A percentile compares a stretch with the other conserved stretches of the same genome.
Conservation (phyloP, 768 basidiomycete species). For the Lactifluus echinatus region DNA sequence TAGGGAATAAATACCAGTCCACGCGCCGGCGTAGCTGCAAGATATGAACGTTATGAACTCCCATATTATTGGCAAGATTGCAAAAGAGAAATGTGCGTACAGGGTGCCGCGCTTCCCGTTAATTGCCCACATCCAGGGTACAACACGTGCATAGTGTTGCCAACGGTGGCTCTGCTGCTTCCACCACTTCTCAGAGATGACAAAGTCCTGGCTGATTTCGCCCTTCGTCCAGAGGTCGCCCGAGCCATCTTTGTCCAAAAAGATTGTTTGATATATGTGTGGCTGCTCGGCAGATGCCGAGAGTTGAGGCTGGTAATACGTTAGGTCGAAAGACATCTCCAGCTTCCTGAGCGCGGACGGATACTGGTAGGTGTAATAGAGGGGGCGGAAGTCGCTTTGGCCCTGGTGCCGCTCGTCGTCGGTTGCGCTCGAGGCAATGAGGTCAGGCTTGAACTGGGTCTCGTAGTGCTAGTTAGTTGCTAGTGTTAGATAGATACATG, state of each 20-base stretch:
- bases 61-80: too few relatives aligned
- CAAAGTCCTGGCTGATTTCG: conserved; percentile 32
- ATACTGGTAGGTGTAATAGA: conserved; percentile 41
- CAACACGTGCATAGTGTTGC: conserved; percentile 35
- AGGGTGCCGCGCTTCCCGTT: conserved; percentile 31
- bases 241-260: conserved; percentile 36
- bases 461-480: conserved; percentile 32
- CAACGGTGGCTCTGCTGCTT: conserved; percentile 45
- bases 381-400: conserved; percentile 31
- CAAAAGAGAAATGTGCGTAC: conserved; percentile 6
- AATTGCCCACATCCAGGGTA: conserved; percentile 34
- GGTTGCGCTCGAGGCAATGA: conserved; percentile 22
- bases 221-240: conserved; percentile 35
- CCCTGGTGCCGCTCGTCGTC: neutral
- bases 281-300: conserved; percentile 27
- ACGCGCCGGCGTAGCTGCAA: conserved; percentile 26
- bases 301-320: conserved; percentile 41
- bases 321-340: conserved; percentile 46
- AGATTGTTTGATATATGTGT: conserved; percentile 46
- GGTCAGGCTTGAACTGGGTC: conserved; percentile 30
- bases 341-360: conserved; percentile 36
- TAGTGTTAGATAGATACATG: neutral
- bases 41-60: neutral
- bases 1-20: conserved; percentile 26
- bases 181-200: conserved; percentile 42